phyloP scores from a whole-genome alignment of 2,329 filamentous ascomycete genomes.

The Colletotrichum karsti region DNA sequence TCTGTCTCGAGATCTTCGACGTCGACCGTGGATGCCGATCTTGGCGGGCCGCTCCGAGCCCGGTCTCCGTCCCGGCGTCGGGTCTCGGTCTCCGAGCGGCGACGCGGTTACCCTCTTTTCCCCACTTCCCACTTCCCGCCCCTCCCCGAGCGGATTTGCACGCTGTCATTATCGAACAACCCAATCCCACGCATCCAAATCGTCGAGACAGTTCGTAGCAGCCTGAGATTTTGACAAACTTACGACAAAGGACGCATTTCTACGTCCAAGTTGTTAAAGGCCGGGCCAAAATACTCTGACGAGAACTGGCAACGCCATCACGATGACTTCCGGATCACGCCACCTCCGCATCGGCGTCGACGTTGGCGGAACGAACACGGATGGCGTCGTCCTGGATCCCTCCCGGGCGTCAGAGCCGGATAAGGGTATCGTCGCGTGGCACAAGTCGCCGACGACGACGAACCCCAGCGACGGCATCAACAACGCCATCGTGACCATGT shows the following conservation, averaged over 20 bases:
- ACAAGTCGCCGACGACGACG: constrained; percentile 57
- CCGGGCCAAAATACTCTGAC: neutral
- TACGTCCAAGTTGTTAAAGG: neutral
- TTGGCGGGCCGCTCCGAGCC: constrained; percentile 13
- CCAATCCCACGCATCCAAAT: no score
- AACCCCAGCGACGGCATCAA: constrained; percentile 56
- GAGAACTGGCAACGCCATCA: neutral
- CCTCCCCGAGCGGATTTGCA: neutral
- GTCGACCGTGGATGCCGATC: neutral
- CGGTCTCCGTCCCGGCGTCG: neutral
- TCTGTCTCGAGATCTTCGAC: neutral
- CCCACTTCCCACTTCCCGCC: neutral
- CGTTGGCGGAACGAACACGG: constrained; percentile 61
- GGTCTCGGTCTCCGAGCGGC: neutral
- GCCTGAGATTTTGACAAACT: no score
- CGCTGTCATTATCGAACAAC: neutral
- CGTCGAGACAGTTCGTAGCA: neutral
- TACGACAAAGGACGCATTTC: neutral
- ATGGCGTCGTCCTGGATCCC: constrained; percentile 59
- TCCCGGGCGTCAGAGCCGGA: constrained; percentile 39
- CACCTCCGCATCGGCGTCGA: constrained; percentile 50
- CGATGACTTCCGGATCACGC: neutral
- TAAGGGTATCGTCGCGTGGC: constrained; percentile 56
- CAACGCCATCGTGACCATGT: constrained; percentile 52
- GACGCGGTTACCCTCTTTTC: neutral